Percentiles rank a stretch among this genome's conserved stretches.
phyloP scores from a whole-genome alignment of 129 eudicot genomes.

The Chrysanthemum seticuspe region DNA sequence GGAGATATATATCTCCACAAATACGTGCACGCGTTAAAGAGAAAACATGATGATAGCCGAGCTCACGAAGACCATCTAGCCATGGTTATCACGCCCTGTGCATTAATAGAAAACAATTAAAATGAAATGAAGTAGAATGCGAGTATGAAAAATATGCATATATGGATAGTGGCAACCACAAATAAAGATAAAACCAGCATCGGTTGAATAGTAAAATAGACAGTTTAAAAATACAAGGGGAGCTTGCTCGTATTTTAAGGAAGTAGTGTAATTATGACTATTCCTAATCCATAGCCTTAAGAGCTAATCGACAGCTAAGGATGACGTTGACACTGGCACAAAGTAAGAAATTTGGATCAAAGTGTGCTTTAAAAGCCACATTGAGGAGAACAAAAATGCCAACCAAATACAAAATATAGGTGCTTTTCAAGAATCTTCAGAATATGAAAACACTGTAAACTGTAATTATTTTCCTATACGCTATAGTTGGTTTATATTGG shows the following conservation, averaged over 20 bases:
- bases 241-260: slow-evolving; percentile 1
- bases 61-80: slow-evolving; percentile 14
- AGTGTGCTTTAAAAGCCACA: slow-evolving; percentile 12
- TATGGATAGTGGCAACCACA: slow-evolving; percentile 16
- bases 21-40: slow-evolving; percentile 1
- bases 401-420: neutral
- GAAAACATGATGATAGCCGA: slow-evolving; percentile 21
- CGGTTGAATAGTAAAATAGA: neutral
- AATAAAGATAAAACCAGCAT: neutral
- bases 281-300: slow-evolving; percentile 9
- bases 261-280: slow-evolving; percentile 18
- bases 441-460: neutral
- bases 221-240: neutral
- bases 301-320: slow-evolving; percentile 8
- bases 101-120: slow-evolving; percentile 18
- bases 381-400: slow-evolving; percentile 3
- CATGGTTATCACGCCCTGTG: slow-evolving; percentile 21
- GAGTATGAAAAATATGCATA: neutral
- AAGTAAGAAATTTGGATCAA: slow-evolving; percentile 9
- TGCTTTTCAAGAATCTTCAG: neutral
- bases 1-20: slow-evolving; percentile 23
- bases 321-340: slow-evolving; percentile 6
- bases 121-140: slow-evolving; percentile 11
- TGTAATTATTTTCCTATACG: slow-evolving; percentile 4
- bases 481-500: neutral